phyloP scores from a whole-genome alignment of 2,329 filamentous ascomycete species.

The Ophiostoma angusticollis region DNA sequence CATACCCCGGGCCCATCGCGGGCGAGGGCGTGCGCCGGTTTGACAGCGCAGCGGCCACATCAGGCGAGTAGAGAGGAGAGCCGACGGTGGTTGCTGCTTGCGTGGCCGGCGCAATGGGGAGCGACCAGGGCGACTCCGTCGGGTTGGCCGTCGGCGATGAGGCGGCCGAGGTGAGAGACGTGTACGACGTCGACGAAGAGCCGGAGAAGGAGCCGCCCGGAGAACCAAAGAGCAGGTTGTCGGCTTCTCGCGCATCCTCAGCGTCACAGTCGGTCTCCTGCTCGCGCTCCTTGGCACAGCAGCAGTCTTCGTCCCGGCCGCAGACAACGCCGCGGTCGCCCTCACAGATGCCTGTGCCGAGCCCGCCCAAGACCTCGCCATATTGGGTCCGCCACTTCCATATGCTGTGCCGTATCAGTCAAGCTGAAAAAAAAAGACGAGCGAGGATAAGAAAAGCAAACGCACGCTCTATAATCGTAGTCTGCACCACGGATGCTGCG shows the following conservation, averaged over 20 bases:
- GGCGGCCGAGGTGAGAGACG: constrained; percentile 5
- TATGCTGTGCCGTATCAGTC: constrained; percentile 35
- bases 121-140: constrained; percentile 7
- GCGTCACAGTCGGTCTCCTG: constrained; percentile 77
- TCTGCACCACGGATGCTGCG: constrained; percentile 51
- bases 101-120: constrained; percentile 12
- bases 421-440: neutral
- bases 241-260: constrained; percentile 50
- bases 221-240: constrained; percentile 13
- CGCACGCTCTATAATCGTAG: constrained; percentile 44
- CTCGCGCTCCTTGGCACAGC: constrained; percentile 65
- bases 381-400: constrained; percentile 89
- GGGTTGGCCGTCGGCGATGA: constrained; percentile 4
- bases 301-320: constrained; percentile 62
- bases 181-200: constrained; percentile 6
- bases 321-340: constrained; percentile 82
- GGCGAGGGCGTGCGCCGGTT: constrained; percentile 30
- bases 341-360: constrained; percentile 79
- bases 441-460: constrained; percentile 8
- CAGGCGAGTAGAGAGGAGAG: constrained; percentile 14
- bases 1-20: constrained; percentile 58
- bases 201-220: constrained; percentile 1
- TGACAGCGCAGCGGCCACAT: constrained; percentile 11
- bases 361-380: constrained; percentile 62
- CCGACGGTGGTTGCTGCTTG: constrained; percentile 12